A percentile compares a stretch with the other conserved stretches of the same genome.
Evolutionary conservation across 805 yeast genomes (phyloP).

Genomic region (Candida maesae): DNA sequence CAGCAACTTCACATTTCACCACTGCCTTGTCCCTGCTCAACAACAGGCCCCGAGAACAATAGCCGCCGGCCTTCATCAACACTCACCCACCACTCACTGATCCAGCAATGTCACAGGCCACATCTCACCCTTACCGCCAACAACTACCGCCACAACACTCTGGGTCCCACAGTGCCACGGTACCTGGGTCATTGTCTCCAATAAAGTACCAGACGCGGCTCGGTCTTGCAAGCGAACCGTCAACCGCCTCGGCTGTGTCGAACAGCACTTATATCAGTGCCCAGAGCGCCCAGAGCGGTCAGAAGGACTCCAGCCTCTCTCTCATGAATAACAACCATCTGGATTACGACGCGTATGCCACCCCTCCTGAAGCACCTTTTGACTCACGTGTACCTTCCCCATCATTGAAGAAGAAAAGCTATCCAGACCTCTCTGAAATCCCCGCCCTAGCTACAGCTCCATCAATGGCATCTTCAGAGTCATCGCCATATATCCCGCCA

Average conservation of each 20-base stretch:
- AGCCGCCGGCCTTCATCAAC: slow-evolving; percentile 1
- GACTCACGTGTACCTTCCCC: no score
- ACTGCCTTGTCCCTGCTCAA: no score
- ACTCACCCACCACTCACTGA: no score
- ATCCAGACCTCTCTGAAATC: no score
- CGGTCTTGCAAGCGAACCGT: not conserved
- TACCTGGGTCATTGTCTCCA: not conserved
- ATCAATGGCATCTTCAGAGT: slow-evolving; percentile 6
- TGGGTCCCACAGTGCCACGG: not conserved
- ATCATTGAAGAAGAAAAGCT: not conserved
- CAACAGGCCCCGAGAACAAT: no score
- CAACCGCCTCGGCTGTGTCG: not conserved
- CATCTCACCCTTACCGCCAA: slow-evolving; percentile 9
- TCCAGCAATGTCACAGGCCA: slow-evolving; percentile 6
- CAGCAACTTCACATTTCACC: no score
- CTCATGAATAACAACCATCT: not conserved
- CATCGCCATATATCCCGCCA: slow-evolving; percentile 3
- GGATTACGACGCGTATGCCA: no score
- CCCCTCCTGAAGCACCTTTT: no score
- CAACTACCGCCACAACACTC: slow-evolving; percentile 2
- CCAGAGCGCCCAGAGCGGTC: slow-evolving; percentile 1
- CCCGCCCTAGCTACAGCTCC: no score
- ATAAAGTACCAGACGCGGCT: not conserved
- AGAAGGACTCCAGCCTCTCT: not conserved
- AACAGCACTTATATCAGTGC: slow-evolving; percentile 5